Evolutionary conservation across 2,329 filamentous ascomycete genomes (phyloP), one percentile per base, ranked within the genome.

Genomic region (Colletotrichum scovillei): DNA sequence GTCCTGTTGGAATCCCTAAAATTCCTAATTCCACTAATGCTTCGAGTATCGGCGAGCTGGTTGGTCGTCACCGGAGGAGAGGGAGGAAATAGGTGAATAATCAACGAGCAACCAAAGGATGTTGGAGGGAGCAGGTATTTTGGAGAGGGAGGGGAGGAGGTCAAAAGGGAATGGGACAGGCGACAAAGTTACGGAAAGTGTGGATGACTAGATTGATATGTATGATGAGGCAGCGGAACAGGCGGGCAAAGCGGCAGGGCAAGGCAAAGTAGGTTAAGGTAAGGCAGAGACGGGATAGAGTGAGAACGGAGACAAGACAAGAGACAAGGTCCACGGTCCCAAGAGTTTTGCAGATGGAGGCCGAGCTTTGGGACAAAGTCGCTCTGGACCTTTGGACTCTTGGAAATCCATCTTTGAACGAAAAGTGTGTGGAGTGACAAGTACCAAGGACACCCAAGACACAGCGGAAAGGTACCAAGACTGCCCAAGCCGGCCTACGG

Each of bases 161-260:
- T 71, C 60, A 65, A 71, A 52, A 71, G 56, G 26, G 16, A 62
- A 71, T 57, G 71, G 62, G 67, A 71, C 71, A 73, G 32, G 56
- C 35, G 56, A 59, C 56, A 57, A 52, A 65, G 67, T 58, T 71
- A 62, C 46, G 16, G 38, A 57, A 60, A 62, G 71, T 71, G 71
- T 73, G 71, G 71, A 73, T 73, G 71, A 71, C 71, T 73, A 52
- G 69, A 62, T 64, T 64, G 66, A 73, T 73, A 73, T 73, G 71
- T 73, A 73, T 65, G 71, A 63, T 64, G 67, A 73, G 62, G 60
- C 60, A 65, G 67, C 59, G 70, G 68, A 70, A 65, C 52, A 35
- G 63, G 55, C 63, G 63, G 63, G 63, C 49, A 46, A 42, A 65
- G 63, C 52, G 52, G 63, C 63, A 57, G 63, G 70, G 70, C 35